Base-by-base conservation (phyloP, 345 rosid genomes). In the Microcos paniculata region DNA sequence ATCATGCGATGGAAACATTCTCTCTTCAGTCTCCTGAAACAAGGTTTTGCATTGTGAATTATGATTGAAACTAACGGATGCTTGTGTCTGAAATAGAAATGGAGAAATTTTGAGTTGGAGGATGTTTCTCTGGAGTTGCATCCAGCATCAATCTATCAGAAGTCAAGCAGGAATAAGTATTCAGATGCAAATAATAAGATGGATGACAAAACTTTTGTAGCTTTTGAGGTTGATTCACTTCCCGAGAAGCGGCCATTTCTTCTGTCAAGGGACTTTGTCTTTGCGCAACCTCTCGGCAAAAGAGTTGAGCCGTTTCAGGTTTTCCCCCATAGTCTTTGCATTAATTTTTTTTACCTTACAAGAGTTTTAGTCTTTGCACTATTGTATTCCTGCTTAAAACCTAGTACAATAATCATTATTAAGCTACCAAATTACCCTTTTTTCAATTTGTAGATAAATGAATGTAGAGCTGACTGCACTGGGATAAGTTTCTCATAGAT, bases 261-360 rank as follows among this genome's bases (percentile, higher is more conserved):
- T 46, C 77, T 81, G 15, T 86, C 87, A 0, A 80, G 87, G 75
- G 89, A 83, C 74, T 83, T 81, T 48, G 87, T 82, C 70, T 53
- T 81, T 53, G 87, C 83, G 24, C 59, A 33, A 42, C 85, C 73
- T 24, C n/a, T 78, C 0, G 80, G 79, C 18, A 49, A 53, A 12
- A 21, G 59, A n/a, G 31, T 56, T 5, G 62, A 75, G 49, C 77
- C 80, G 51, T 83, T 75, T 64, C 68, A 81, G 86, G 87, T 86
- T 72, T 67, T n/a, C 28, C 8, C 74, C 52, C 57, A 19, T 42
- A 8, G 15, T 26, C 72, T 68, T 68, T 45, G 30, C 30, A 64
- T 64, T 21, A 8, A 49, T 16, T 8, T 63, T 38, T 16, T 33
- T n/a, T n/a, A n/a, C n/a, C n/a, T n/a, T n/a, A n/a, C n/a, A n/a